Evolutionary conservation across 2,329 filamentous ascomycete species (phyloP), one percentile per base, ranked within the genome.

Genomic region (Aspergillus ruber): DNA sequence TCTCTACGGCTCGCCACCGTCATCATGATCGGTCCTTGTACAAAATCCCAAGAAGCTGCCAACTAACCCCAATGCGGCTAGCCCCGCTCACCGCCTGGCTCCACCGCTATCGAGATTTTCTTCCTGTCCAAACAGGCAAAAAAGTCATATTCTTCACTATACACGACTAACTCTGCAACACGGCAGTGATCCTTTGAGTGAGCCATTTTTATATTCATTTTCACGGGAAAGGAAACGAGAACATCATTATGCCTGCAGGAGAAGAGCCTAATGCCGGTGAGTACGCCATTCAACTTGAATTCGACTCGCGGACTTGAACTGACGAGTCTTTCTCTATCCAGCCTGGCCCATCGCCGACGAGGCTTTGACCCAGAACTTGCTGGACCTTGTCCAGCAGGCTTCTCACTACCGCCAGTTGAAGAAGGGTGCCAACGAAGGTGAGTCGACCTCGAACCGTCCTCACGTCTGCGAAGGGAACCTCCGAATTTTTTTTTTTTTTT

Each of bases 351-450:
- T 86, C 67, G 85, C 86, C 69, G 85, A 88, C 65, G 78, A 81
- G 64, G 80, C 82, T 61, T 78, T 94, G 55, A 82, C 86, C 47
- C 84, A 90, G 75, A 84, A 90, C 68, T 83, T 96, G 55, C 81
- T 95, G 54, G 86, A 94, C 60, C 79, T 90, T 47, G 78, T 90
- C 53, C 87, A 91, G 74, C 84, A 86, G 63, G 83, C 75, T 47
- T 75, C 73, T 40, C 75, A 73, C 61, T 71, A 68, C 56, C 73
- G 84, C 44, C 88, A 93, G 78, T 73, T 90, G 57, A 93, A 93
- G 79, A 94, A 93, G 78, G 88, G 88, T 53, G 88, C 87, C 67
- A 91, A 90, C 79, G 86, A 88, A 69, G 76, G 73, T 74, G 67
- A 42, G 40, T 23, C 13, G 20, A 13, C 17, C 6, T 27, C 5